Evolutionary conservation across 1,284 basidiomycete species (phyloP).

Genomic region (Heterobasidion occidentale): DNA sequence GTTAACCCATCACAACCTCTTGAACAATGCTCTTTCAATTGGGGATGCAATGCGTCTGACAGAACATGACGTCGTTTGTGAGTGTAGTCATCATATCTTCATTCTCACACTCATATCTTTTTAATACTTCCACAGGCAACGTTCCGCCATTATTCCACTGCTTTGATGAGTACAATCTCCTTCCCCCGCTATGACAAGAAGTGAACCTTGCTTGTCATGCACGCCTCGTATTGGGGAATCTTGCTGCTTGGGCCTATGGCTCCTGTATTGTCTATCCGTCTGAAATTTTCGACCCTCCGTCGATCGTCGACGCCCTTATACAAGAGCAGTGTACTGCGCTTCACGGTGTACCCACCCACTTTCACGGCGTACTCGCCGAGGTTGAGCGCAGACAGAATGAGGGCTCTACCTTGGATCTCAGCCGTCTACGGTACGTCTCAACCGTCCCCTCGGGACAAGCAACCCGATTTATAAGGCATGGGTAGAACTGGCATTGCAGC

Average conservation of each 20-base stretch:
- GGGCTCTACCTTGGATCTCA: conserved; percentile 40
- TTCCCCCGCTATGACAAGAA: neutral
- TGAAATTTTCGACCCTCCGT: conserved; percentile 51
- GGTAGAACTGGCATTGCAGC: conserved; percentile 73
- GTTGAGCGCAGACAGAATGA: conserved; percentile 43
- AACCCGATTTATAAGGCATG: neutral
- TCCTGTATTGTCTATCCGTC: conserved; percentile 72
- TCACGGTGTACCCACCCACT: conserved; percentile 83
- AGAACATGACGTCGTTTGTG: conserved; percentile 59
- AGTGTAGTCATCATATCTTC: conserved; percentile 16
- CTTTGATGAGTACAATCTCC: conserved; percentile 61
- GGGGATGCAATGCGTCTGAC: conserved; percentile 65
- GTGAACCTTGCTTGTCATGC: conserved; percentile 6
- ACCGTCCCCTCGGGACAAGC: neutral
- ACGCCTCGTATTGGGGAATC: conserved; percentile 78
- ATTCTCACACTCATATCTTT: neutral
- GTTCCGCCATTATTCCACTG: conserved; percentile 80
- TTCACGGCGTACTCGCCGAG: conserved; percentile 65
- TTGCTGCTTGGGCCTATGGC: conserved; percentile 73
- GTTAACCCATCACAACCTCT: conserved; percentile 70
- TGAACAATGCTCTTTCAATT: conserved; percentile 73
- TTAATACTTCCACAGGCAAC: conserved; percentile 42
- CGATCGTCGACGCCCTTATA: conserved; percentile 59
- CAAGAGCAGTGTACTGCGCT: conserved; percentile 69
- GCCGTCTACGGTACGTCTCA: conserved; percentile 40